These are phyloP conservation scores for Daldinia sp. DNA, from an alignment of 2,329 filamentous ascomycete genomes.

Conservation along the genomic window DNA sequence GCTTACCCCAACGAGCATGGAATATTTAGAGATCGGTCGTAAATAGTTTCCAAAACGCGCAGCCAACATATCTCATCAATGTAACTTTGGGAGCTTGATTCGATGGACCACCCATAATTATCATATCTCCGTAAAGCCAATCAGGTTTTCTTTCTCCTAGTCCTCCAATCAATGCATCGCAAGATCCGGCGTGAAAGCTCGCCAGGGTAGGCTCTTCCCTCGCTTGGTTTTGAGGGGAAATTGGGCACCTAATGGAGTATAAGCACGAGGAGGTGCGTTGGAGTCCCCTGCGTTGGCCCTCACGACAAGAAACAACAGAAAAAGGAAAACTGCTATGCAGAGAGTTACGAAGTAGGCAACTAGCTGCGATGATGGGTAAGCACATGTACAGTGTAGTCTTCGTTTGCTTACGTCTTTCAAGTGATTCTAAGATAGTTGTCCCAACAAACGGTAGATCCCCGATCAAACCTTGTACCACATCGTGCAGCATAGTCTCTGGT, in stretches of 20 bases:
- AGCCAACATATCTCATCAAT: not conserved
- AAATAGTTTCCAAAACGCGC: not conserved
- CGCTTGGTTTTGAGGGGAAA: too few relatives aligned
- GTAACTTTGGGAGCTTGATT: not conserved
- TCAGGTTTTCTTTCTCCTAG: not conserved
- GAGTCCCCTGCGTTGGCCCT: too few relatives aligned
- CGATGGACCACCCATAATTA: not conserved
- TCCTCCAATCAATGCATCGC: too few relatives aligned
- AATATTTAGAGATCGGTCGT: not conserved
- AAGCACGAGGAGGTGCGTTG: too few relatives aligned
- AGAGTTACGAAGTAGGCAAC: not conserved
- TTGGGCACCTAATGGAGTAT: too few relatives aligned
- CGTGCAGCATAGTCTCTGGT: not conserved
- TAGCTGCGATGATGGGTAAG: not conserved
- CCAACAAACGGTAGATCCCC: not conserved
- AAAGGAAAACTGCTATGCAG: not conserved
- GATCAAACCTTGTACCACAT: not conserved
- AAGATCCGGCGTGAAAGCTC: not conserved
- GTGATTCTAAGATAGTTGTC: not conserved
- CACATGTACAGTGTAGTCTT: not conserved
- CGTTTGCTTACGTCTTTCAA: not conserved
- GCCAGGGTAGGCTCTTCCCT: too few relatives aligned
- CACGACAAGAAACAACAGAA: too few relatives aligned
- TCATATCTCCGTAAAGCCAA: not conserved
- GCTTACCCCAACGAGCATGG: too few relatives aligned